Conservation (phyloP, 2,329 filamentous ascomycete genomes). For the Penicillium rolfsii region DNA sequence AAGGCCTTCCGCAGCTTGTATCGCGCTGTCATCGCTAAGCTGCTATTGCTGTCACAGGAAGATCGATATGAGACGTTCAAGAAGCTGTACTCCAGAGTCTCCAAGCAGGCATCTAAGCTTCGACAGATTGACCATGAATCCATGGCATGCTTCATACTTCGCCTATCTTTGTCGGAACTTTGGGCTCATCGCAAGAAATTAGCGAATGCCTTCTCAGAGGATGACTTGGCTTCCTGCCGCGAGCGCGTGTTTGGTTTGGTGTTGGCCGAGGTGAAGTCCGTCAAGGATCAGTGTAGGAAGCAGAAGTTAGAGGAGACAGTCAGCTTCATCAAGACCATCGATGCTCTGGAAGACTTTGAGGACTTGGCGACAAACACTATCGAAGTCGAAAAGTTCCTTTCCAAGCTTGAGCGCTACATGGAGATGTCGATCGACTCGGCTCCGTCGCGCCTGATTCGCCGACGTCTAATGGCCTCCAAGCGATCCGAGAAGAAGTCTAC, state of each 20-base stretch:
- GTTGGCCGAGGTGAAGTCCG: constrained; percentile 40
- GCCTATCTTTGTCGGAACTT: constrained; percentile 41
- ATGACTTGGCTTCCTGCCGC: constrained; percentile 38
- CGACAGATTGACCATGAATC: constrained; percentile 39
- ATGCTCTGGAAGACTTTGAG: constrained; percentile 46
- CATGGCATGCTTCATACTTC: constrained; percentile 42
- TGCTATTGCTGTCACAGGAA: constrained; percentile 40
- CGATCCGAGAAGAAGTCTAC: constrained; percentile 33
- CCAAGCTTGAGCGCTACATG: constrained; percentile 42
- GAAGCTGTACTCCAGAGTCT: constrained; percentile 40
- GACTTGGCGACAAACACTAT: constrained; percentile 40
- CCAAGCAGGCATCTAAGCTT: constrained; percentile 35
- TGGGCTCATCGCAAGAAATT: constrained; percentile 39
- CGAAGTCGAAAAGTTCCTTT: constrained; percentile 41
- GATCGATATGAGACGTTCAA: constrained; percentile 41
- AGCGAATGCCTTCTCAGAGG: constrained; percentile 32
- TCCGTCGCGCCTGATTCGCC: constrained; percentile 36
- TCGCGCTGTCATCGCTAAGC: constrained; percentile 39
- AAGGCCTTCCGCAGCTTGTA: constrained; percentile 44
- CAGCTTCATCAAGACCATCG: constrained; percentile 42
- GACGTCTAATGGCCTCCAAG: constrained; percentile 40
- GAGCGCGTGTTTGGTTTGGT: constrained; percentile 40
- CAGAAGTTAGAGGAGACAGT: constrained; percentile 39
- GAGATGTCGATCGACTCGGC: constrained; percentile 39
- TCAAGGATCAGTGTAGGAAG: constrained; percentile 42